Percentiles rank a stretch among this genome's conserved stretches.
These are phyloP conservation scores for Cystobasidium onofrii DNA, from an alignment of 768 basidiomycete genomes.

Conservation along the genomic window DNA sequence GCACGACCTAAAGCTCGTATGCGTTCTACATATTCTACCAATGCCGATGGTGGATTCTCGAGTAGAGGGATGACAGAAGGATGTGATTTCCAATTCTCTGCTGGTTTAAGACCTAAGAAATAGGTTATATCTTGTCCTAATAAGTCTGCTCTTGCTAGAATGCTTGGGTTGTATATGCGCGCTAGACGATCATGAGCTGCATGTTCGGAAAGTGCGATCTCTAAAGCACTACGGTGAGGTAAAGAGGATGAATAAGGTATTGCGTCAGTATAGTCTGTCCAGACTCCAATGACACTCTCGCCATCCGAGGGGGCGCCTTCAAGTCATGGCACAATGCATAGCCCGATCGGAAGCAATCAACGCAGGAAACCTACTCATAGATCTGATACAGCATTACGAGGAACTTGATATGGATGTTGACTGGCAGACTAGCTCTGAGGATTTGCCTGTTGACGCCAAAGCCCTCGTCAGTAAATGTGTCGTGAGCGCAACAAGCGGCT, in stretches of 20 bases:
- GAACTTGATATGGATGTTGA: constrained; percentile 51
- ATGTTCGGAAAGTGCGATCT: constrained; percentile 48
- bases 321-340: not conserved
- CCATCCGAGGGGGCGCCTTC: too few species aligned
- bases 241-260: not conserved
- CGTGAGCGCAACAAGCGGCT: not conserved
- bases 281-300: not conserved
- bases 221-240: constrained; percentile 39
- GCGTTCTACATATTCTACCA: constrained; percentile 54
- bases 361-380: constrained; percentile 60
- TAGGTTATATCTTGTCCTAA: constrained; percentile 62
- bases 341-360: constrained; percentile 50
- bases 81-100: constrained; percentile 55
- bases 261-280: constrained; percentile 1
- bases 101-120: constrained; percentile 54
- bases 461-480: not conserved
- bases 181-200: constrained; percentile 58
- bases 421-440: constrained; percentile 15
- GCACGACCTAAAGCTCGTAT: constrained; percentile 45
- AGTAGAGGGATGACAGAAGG: constrained; percentile 53
- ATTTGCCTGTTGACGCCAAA: constrained; percentile 14
- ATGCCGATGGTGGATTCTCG: constrained; percentile 50
- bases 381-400: constrained; percentile 71
- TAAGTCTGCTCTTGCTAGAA: constrained; percentile 57
- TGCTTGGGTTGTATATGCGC: constrained; percentile 62